Evolutionary conservation across 148 eudicot genomes (phyloP), one percentile per base, ranked within the genome.

Genomic region (Camellia lanceoleosa): DNA sequence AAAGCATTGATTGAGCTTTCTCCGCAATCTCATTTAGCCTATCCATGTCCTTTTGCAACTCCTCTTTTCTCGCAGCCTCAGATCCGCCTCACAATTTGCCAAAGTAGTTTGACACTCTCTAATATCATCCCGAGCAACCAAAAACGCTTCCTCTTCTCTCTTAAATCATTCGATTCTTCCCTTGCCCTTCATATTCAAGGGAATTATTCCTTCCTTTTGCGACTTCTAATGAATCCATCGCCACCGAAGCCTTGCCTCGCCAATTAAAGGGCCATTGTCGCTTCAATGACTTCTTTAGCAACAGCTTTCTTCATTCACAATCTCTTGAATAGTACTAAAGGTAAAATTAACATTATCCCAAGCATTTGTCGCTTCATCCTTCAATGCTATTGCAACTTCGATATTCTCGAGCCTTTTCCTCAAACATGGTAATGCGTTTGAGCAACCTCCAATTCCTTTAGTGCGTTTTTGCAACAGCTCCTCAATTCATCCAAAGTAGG

Each of bases 301-400:
- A 80, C 63, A 80, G 77, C n/a, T 59, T 88, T 96, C 99, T 81
- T 94, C 92, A 79, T 81, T 74, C 68, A 83, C 81, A 78, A 92
- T 74, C 80, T 90, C 97, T 83, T 91, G 86, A 73, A 96, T 85
- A 79, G 77, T 58, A 78, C 51, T 71, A 54, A 90, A 78, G 54
- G 87, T 79, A 77, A 56, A 62, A 71, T 88, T 86, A 15, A 92
- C 91, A 85, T 90, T 87, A 83, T 68, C 74, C 89, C 90, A 89
- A 78, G 98, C 95, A 85, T 87, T 90, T 76, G 74, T 81, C 6
- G 97, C 97, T 87, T 91, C 87, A 81, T 96, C 99, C 78, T 90
- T 93, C 74, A 91, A 78, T 44, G 92, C 91, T 84, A 96, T 91
- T 7, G 99, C 92, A 79, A 88, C 73, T 88, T 96, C 99, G 99